Evolutionary conservation across 2,329 filamentous ascomycete genomes (phyloP), one percentile per base, ranked within the genome.

Genomic region (Phaeophleospora eucalypticola): DNA sequence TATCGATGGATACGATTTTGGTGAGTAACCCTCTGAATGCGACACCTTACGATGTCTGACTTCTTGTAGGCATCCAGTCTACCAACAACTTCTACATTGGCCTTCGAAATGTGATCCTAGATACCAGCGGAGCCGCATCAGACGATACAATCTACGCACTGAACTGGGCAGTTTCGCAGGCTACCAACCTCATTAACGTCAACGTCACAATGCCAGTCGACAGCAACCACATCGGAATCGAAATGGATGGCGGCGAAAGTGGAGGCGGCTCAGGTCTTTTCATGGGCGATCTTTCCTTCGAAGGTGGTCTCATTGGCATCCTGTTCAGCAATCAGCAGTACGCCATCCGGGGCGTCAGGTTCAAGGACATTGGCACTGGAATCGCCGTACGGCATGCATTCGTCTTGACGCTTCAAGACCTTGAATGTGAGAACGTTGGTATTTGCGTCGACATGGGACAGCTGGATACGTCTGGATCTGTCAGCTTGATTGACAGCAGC

Each of bases 251-350:
- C 8, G 54, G 45, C 12, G 44, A 62, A 24, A 45, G 42, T 20
- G 50, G 50, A 16, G 50, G 50, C 6, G 50, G 50, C 15, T 50
- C 39, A 21, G 56, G 57, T 3, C 48, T 61, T 32, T 59, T 55
- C 47, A 59, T 61, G 53, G 72, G 70, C 33, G 80, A 83, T 51
- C 61, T 82, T 4, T 68, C 68, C 38, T 82, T 84, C 65, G 76
- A 75, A 38, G 81, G 81, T 39, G 82, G 82, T n/a, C 68, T 71
- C 9, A 74, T 80, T 41, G 81, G 81, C 34, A 41, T 57, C 9
- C 74, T 72, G 39, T 77, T 77, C 58, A 68, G 80, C 21, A 81
- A 76, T 46, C 82, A 86, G 66, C 83, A 86, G 58, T 81, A 72
- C 65, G 73, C 72, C 4, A 35, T 55, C 14, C 43, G 41, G 15